phyloP scores from a whole-genome alignment of 1,284 basidiomycete genomes.

The Boletus semigastroideus region DNA sequence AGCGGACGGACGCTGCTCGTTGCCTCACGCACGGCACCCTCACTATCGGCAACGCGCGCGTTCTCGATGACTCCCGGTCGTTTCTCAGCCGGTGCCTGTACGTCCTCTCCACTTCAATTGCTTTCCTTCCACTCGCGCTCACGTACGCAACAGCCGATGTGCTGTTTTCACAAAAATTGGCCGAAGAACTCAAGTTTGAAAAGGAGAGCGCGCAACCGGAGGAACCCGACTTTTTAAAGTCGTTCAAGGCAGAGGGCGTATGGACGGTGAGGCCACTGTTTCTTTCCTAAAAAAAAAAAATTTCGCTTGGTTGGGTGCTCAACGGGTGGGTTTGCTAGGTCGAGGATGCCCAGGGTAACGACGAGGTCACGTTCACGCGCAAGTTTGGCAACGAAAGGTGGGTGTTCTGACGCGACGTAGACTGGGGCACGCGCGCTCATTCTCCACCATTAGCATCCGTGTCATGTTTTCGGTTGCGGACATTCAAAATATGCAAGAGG shows the following conservation, averaged over 20 bases:
- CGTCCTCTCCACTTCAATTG: constrained; percentile 34
- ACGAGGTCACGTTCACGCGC: constrained; percentile 81
- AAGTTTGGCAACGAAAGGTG: constrained; percentile 92
- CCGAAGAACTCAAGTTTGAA: constrained; percentile 87
- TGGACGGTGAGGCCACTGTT: constrained; percentile 68
- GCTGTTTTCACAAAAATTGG: constrained; percentile 71
- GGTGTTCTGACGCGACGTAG: constrained; percentile 31
- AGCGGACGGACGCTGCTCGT: constrained; percentile 19
- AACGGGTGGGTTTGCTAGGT: constrained; percentile 49
- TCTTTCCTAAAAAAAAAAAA: too few species aligned
- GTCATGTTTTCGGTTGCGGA: constrained; percentile 85
- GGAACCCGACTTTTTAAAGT: constrained; percentile 76
- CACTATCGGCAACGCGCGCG: constrained; percentile 38
- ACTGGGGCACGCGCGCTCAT: too few species aligned
- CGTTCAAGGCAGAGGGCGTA: constrained; percentile 72
- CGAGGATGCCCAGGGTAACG: constrained; percentile 69
- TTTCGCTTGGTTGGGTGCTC: background rate
- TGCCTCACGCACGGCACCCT: constrained; percentile 20
- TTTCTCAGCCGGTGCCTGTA: constrained; percentile 63
- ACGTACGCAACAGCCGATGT: constrained; percentile 58
- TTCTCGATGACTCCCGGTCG: constrained; percentile 57
- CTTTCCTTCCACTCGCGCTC: too few species aligned
- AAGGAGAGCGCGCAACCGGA: constrained; percentile 52
- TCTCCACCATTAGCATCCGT: constrained; percentile 53
- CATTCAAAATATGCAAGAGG: constrained; percentile 49